These are phyloP conservation scores for Globisporangium emineosum DNA, from an alignment of 352 stramenopile species.

Conservation along the genomic window DNA sequence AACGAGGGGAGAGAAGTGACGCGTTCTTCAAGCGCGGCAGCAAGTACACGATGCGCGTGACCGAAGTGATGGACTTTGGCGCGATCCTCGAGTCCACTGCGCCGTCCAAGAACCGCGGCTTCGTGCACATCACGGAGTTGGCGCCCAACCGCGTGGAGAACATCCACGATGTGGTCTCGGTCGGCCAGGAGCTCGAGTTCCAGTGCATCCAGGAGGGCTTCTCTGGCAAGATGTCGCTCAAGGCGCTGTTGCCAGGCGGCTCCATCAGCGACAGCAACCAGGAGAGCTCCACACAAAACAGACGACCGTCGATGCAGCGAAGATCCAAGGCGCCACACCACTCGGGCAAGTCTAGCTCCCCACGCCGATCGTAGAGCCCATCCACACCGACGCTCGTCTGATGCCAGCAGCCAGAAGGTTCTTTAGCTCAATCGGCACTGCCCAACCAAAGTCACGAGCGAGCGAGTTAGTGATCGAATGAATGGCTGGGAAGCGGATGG, in stretches of 20 bases:
- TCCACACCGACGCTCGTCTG: conserved; percentile 11
- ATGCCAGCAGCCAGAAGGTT: conserved; percentile 4
- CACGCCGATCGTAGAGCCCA: conserved; percentile 16
- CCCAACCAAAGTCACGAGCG: neutral
- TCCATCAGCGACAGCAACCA: neutral
- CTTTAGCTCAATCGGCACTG: neutral
- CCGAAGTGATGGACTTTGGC: conserved; percentile 95
- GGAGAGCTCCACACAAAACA: conserved; percentile 16
- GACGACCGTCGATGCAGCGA: conserved; percentile 29
- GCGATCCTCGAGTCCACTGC: conserved; percentile 82
- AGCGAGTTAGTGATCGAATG: neutral
- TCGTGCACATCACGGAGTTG: conserved; percentile 96
- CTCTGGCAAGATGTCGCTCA: conserved; percentile 83
- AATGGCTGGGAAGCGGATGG: neutral
- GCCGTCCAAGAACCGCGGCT: conserved; percentile 80
- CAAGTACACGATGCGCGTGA: conserved; percentile 91
- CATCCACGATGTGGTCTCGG: conserved; percentile 56
- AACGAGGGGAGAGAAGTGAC: conserved; percentile 8
- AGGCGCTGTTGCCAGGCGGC: conserved; percentile 28
- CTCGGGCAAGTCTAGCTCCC: conserved; percentile 5
- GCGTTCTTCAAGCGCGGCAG: conserved; percentile 86
- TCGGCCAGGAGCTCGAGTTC: conserved; percentile 77
- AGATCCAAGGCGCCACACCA: conserved; percentile 16
- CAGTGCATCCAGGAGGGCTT: conserved; percentile 73
- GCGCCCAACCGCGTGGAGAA: conserved; percentile 55